Conservation (phyloP, 2,329 filamentous ascomycete genomes). For the Xylariaceae sp. region DNA sequence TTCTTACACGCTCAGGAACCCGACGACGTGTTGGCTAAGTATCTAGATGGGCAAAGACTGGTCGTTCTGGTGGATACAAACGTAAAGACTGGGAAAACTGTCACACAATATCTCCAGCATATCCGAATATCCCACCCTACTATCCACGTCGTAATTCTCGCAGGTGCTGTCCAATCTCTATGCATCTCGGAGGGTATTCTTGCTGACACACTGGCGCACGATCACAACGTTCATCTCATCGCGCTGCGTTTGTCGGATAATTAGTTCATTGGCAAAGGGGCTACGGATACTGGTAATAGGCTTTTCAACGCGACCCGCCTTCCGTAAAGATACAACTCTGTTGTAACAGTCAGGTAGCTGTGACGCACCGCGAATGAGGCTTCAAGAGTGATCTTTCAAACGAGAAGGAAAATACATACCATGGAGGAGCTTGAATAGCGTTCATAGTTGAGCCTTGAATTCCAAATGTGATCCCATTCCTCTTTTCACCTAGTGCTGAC, state of each 20-base stretch:
- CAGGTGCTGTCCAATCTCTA: constrained; percentile 47
- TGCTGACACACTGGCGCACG: background rate
- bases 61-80: constrained; percentile 58
- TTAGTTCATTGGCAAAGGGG: constrained; percentile 48
- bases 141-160: constrained; percentile 26
- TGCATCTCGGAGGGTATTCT: constrained; percentile 18
- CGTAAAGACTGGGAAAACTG: constrained; percentile 52
- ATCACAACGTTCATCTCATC: constrained; percentile 39
- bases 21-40: constrained; percentile 38
- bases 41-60: constrained; percentile 37
- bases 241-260: constrained; percentile 54
- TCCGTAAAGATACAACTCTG: background rate
- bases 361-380: no score
- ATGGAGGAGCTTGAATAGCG: no score
- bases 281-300: constrained; percentile 56
- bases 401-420: no score
- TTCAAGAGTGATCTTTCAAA: no score
- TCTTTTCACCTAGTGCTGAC: no score
- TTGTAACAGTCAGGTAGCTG: no score
- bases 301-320: constrained; percentile 55
- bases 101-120: constrained; percentile 44
- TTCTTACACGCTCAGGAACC: constrained; percentile 23
- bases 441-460: no score
- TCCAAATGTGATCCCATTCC: no score
- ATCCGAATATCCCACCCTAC: constrained; percentile 37